These are phyloP conservation scores for Fragilaria radians DNA, from an alignment of 108 stramenopile genomes.

Conservation along the genomic window DNA sequence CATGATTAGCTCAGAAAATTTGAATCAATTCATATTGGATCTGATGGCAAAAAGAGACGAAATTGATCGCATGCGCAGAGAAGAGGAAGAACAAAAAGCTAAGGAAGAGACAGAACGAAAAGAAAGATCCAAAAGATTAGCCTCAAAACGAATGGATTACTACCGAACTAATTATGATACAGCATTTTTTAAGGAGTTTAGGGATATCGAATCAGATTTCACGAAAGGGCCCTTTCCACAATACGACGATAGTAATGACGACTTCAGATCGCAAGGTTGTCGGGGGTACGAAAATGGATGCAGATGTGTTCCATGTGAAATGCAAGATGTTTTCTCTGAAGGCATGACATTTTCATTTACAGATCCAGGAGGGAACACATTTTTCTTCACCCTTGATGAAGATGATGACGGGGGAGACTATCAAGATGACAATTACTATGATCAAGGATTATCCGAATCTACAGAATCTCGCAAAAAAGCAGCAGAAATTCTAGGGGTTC, in stretches of 20 bases:
- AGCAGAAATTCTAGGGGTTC: conserved; percentile 25
- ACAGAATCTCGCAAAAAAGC: conserved; percentile 15
- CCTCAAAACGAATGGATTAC: too few relatives aligned
- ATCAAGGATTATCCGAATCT: neutral
- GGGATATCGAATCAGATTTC: too few relatives aligned
- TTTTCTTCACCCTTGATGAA: conserved; percentile 21
- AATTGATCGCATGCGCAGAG: too few relatives aligned
- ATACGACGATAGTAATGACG: neutral
- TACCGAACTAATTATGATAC: too few relatives aligned
- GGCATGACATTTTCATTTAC: conserved; percentile 22
- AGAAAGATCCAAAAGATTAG: too few relatives aligned
- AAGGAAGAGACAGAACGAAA: too few relatives aligned
- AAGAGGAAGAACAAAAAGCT: too few relatives aligned
- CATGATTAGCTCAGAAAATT: too few relatives aligned
- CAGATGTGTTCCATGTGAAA: conserved; percentile 6
- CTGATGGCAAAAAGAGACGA: too few relatives aligned
- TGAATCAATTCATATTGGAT: too few relatives aligned
- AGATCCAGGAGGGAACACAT: conserved; percentile 16
- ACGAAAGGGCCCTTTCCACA: too few relatives aligned
- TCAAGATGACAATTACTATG: conserved; percentile 8
- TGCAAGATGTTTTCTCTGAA: neutral
- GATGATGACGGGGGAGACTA: conserved; percentile 21
- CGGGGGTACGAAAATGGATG: conserved; percentile 3
- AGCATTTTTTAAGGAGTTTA: too few relatives aligned
- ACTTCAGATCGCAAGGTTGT: neutral